Percentiles rank a stretch among this genome's conserved stretches.
Evolutionary conservation across 495 filamentous ascomycete genomes (phyloP).

Genomic region (Tricharina praecox): DNA sequence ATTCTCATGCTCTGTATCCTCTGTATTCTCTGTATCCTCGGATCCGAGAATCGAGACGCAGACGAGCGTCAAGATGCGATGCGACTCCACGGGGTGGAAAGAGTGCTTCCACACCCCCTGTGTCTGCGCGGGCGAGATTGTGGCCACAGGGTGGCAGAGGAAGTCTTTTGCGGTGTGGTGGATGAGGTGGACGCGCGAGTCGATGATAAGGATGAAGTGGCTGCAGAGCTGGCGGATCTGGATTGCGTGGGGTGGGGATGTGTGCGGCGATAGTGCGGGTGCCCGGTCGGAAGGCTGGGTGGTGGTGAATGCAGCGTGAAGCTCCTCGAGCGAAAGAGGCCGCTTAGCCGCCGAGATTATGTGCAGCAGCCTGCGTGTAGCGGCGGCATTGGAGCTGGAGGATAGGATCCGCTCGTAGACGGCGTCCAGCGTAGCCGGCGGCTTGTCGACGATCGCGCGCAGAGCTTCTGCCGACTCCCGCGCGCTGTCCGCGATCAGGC

Average conservation of each 20-base stretch:
- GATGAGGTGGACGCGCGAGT: not conserved
- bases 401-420: not conserved
- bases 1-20: too few species aligned
- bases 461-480: not conserved
- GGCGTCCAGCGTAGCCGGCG: not conserved
- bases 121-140: not conserved
- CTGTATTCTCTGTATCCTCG: too few species aligned
- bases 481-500: not conserved
- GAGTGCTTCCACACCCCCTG: conserved; percentile 1
- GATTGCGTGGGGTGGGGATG: not conserved
- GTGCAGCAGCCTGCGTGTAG: not conserved
- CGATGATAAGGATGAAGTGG: not conserved
- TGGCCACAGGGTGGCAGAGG: not conserved
- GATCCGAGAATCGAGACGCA: too few species aligned
- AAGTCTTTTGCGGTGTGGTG: not conserved
- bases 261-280: not conserved
- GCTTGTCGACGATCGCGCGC: not conserved
- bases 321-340: not conserved
- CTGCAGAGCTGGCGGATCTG: not conserved
- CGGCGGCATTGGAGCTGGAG: not conserved
- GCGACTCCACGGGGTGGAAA: not conserved
- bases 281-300: not conserved
- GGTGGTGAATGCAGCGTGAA: not conserved
- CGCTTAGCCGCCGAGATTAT: not conserved
- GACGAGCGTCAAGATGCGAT: not conserved